Base-by-base conservation (phyloP, 2,329 filamentous ascomycete genomes). In the Xylariaceae sp. region DNA sequence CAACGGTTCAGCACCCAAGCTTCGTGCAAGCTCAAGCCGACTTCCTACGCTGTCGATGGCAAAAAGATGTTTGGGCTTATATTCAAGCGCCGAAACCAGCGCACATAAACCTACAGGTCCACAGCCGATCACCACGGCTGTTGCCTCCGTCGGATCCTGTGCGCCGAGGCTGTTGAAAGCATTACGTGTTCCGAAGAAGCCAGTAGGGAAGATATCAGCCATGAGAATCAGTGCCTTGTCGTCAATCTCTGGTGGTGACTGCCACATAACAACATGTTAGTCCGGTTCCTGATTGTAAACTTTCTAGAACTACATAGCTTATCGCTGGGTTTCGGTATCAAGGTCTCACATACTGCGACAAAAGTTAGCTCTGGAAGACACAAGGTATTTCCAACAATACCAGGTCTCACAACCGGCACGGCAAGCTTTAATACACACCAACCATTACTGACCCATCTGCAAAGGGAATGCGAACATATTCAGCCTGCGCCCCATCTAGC, bases 191-290 rank as follows among this genome's bases (percentile, higher is more conserved):
- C 90, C 92, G 64, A 92, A 96, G 74, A 85, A 96, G 6, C 92
- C 89, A 0, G 87, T 91, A 1, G 92, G 92, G 72, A 94, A 96
- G 64, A 96, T 95, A 68, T 96, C 92, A 13, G 90, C 91, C 92
- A 96, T 96, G 21, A 96, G 80, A 6, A 95, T 85, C 42, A 95
- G 78, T 29, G 85, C 85, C 59, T 88, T 82, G 62, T 93, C 87
- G 16, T 87, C 83, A 53, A 95, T 87, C 7, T 81, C 83, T 1
- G 82, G 72, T 0, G 89, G 88, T 0, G 91, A 87, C 65, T 62
- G n/a, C n/a, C n/a, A n/a, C n/a, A n/a, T n/a, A n/a, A n/a, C n/a
- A n/a, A n/a, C n/a, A n/a, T 43, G n/a, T n/a, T 30, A 30, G 8
- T 30, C 27, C n/a, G 27, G 27, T 30, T 30, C n/a, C 8, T 30